Base-by-base conservation (phyloP, 805 yeast genomes). In the Spathaspora hagerdaliae region DNA sequence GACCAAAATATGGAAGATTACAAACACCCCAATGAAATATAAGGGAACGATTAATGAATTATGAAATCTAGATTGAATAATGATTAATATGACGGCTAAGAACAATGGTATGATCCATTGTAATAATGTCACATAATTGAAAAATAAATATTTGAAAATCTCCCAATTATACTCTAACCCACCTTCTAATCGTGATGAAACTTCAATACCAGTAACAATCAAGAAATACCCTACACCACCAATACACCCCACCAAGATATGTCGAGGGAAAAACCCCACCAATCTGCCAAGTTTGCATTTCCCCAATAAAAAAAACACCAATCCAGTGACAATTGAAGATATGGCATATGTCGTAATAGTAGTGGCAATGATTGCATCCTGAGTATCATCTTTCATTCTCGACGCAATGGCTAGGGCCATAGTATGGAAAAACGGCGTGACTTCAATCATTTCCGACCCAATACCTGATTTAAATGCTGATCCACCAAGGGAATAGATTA, bases 141-240 rank as follows among this genome's bases (percentile, higher is more conserved):
- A 65, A 45, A 89, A 71, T 12, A 83, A 61, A 43, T 67, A 71
- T 15, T 62, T 44, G 42, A 88, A 64, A 12, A 89, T 87, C 2
- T 66, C 74, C 56, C 69, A 60, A 47, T 81, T 75, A 60, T 88
- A 91, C 42, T 74, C 75, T 37, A 92, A 63, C 2, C 88, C 83
- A 3, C 87, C 87, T 41, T 87, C 87, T 31, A 87, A 64, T 47
- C 96, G 73, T 0, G 96, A 83, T n/a, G 88, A 78, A 1, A 94
- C 96, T 58, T 92, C 97, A 27, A 94, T 67, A 1, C 96, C 99
- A 0, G 99, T 94, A 1, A 87, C 83, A 1, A 90, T 71, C 41
- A 94, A 71, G 64, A 94, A 94, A 67, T 87, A 91, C 7, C 99
- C 99, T 41, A 94, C 99, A 58, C 99, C 99, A 35, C 99, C 99